phyloP scores from a whole-genome alignment of 2,329 filamentous ascomycete genomes.

The Hypocreales sp. region DNA sequence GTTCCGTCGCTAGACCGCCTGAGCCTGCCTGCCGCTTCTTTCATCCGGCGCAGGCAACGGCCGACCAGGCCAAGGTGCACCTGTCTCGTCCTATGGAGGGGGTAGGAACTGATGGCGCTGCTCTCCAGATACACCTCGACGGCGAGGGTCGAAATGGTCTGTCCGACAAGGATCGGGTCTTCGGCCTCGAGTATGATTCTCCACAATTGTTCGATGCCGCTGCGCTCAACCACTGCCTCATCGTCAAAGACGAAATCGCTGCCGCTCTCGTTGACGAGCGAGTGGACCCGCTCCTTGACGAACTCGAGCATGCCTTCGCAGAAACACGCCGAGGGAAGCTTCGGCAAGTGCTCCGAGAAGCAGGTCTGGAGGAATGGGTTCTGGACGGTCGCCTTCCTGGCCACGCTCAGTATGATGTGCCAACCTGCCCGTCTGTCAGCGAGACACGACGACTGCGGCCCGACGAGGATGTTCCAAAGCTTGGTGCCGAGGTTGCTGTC shows the following conservation, averaged over 20 bases:
- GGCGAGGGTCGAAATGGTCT: slow-evolving; percentile 56
- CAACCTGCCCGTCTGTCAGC: slow-evolving; percentile 53
- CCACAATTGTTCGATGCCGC: slow-evolving; percentile 62
- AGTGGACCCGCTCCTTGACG: slow-evolving; percentile 34
- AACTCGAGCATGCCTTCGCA: slow-evolving; percentile 49
- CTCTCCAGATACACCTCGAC: slow-evolving; percentile 53
- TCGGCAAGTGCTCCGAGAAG: slow-evolving; percentile 39
- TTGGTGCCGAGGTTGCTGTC: slow-evolving; percentile 42
- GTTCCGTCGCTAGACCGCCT: slow-evolving; percentile 29
- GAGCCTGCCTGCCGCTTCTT: slow-evolving; percentile 39
- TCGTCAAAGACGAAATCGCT: slow-evolving; percentile 32
- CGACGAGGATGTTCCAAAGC: slow-evolving; percentile 63
- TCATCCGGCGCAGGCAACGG: slow-evolving; percentile 57
- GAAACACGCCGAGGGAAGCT: slow-evolving; percentile 39
- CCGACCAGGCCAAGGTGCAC: slow-evolving; percentile 57
- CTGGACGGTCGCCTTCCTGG: slow-evolving; percentile 24
- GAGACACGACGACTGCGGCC: slow-evolving; percentile 40
- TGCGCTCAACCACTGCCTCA: slow-evolving; percentile 33
- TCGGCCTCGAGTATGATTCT: slow-evolving; percentile 59
- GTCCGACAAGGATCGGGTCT: slow-evolving; percentile 46
- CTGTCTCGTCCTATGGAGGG: slow-evolving; percentile 32
- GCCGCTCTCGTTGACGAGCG: slow-evolving; percentile 26
- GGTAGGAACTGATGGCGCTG: slow-evolving; percentile 30
- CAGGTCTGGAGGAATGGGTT: slow-evolving; percentile 42
- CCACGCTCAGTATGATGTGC: slow-evolving; percentile 42